A percentile compares a stretch with the other conserved stretches of the same genome.
Conservation (phyloP, 495 filamentous ascomycete species). For the Pyrenopolyporus hunteri region DNA sequence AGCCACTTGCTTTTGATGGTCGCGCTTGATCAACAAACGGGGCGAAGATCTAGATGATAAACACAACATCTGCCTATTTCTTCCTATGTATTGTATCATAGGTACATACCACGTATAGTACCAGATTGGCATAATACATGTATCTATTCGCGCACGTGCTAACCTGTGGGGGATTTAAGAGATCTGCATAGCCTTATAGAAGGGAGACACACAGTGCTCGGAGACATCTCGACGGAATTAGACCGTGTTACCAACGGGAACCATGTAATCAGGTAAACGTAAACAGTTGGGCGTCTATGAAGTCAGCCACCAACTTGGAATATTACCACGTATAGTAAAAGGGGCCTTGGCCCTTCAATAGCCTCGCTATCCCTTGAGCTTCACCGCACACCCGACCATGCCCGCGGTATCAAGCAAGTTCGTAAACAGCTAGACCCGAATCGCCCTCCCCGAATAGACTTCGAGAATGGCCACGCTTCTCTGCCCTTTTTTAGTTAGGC, state of each 20-base stretch:
- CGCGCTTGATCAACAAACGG: constrained; percentile 10
- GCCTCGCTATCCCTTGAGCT: constrained; percentile 11
- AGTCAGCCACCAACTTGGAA: constrained; percentile 14
- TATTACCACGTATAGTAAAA: neutral
- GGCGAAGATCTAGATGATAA: constrained; percentile 9
- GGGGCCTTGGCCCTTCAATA: constrained; percentile 17
- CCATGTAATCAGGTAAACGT: too few species aligned
- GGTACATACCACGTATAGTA: constrained; percentile 13
- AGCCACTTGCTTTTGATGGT: constrained; percentile 13
- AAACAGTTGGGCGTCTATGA: neutral
- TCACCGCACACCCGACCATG: constrained; percentile 16
- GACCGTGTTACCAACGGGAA: constrained; percentile 1
- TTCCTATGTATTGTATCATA: constrained; percentile 12
- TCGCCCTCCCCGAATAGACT: constrained; percentile 5
- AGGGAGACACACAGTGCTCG: constrained; percentile 14
- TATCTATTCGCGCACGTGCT: constrained; percentile 23
- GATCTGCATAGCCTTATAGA: constrained; percentile 29
- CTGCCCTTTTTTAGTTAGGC: constrained; percentile 4
- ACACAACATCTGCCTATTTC: constrained; percentile 5
- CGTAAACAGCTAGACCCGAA: constrained; percentile 12
- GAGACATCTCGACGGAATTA: constrained; percentile 12
- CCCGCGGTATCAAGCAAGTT: constrained; percentile 2
- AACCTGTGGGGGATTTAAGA: constrained; percentile 22
- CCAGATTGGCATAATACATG: constrained; percentile 13
- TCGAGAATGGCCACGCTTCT: constrained; percentile 20